Base-by-base conservation (phyloP, 805 yeast genomes). In the Spencermartinsiella europaea region DNA sequence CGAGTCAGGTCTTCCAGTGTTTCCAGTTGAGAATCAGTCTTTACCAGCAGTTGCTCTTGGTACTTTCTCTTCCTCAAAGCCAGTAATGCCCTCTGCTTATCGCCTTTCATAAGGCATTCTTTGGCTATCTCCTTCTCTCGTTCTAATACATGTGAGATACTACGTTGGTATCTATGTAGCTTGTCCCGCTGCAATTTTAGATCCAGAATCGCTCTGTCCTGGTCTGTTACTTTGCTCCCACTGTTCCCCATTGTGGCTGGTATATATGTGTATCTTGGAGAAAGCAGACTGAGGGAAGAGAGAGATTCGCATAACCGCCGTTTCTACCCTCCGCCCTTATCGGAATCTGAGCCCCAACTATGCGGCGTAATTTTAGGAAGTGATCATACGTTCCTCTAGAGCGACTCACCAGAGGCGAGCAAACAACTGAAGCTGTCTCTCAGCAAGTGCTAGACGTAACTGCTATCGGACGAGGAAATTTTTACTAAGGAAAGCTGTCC, bases 151-250 rank as follows among this genome's bases (percentile, higher is more conserved):
- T 66, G 63, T 22, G 71, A 69, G 33, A 90, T 75, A 49, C 79
- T 77, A 39, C 69, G 69, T 57, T 80, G 85, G 53, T 89, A 85
- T 63, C 83, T 85, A 54, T 77, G 77, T 19, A 93, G 73, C 52
- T 82, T 83, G 65, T 93, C 99, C 50, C 96, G 72, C 56, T 95
- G 97, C 34, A 85, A 70, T 62, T 93, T 93, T 55, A 93, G 72
- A 60, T 90, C 93, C 53, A 88, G 73, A 8, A 93, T 77, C 0
- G 97, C 96, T 59, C 73, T 77, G 60, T 93, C 99, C 56, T 89
- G 90, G 33, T 81, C 73, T 4, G 95, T 87, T 16, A 91, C 80
- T 59, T 78, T 81, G 31, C 50, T 46, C 12, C 45, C n/a, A n/a
- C 44, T 38, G 15, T 42, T 41, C n/a, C 67, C 69, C 77, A 75